Evolutionary conservation across 208 protist species (phyloP), one percentile per base, ranked within the genome.

Genomic region (Blastocrithidia nonstop): DNA sequence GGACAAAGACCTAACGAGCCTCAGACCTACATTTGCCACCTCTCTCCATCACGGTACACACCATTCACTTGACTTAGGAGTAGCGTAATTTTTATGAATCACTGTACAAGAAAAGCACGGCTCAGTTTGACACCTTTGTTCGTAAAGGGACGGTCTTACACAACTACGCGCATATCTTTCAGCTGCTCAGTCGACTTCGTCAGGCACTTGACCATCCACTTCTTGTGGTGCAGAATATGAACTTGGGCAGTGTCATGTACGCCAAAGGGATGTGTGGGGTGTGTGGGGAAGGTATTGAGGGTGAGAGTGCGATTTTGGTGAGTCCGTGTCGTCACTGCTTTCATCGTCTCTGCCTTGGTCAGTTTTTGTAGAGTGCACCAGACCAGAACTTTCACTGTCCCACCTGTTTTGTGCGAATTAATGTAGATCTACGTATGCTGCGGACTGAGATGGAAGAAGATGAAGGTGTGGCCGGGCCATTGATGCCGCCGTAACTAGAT

Each of bases 141-240:
- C 36, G 61, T 36, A 90, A 88, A 50, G 83, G 83, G 28, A 94
- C 83, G 6, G 64, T 95, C 35, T 59, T 95, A 32, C 82, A 95
- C 67, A 95, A 95, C 66, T 95, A 95, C 61, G 87, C 88, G 23
- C 82, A 96, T 54, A 95, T 96, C 58, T 94, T 96, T 64, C 85
- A 95, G 56, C 59, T 96, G 26, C 66, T 96, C 26, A 88, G 82
- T 45, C 74, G 88, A 13, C 71, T 96, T 40, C 75, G 88, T 6
- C 90, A 96, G 58, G 71, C 87, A 19, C 68, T 94, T 20, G 87
- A 94, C 61, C 85, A 94, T 50, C 87, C 87, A 26, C 66, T 84
- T 45, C 55, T 94, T 32, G 87, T 92, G 13, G 55, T 88, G 40
- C 46, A 77, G 19, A 66, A 61, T 35, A 85, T 87, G 72, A 57